A percentile compares a stretch with the other conserved stretches of the same genome.
These are phyloP conservation scores for Xylaria digitata DNA, from an alignment of 2,329 filamentous ascomycete genomes.

Conservation along the genomic window DNA sequence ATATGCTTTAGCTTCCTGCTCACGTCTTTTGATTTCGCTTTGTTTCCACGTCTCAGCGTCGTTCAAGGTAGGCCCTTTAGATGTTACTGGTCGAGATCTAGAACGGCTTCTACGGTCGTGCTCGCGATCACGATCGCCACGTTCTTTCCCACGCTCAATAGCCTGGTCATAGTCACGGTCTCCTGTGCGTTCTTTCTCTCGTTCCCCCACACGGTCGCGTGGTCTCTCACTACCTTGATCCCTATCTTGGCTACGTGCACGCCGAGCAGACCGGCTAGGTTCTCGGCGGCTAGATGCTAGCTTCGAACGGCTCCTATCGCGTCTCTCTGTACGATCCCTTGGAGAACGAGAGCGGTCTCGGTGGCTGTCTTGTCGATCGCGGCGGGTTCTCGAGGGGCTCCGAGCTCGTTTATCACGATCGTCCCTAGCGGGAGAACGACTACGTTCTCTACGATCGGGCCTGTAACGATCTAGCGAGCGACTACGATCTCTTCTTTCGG, in stretches of 20 bases:
- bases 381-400: constrained; percentile 44
- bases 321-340: constrained; percentile 46
- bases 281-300: constrained; percentile 42
- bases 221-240: constrained; percentile 41
- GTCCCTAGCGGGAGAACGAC: constrained; percentile 47
- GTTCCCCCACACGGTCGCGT: constrained; percentile 15
- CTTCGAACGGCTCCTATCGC: constrained; percentile 47
- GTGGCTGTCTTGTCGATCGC: constrained; percentile 42
- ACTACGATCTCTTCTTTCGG: constrained; percentile 44
- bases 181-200: constrained; percentile 40
- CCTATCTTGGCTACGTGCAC: constrained; percentile 41
- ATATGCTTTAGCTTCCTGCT: constrained; percentile 73
- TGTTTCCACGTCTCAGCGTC: constrained; percentile 67
- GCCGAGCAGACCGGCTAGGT: constrained; percentile 40
- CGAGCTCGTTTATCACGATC: constrained; percentile 48
- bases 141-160: constrained; percentile 39
- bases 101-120: constrained; percentile 55
- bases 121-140: constrained; percentile 39
- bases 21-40: constrained; percentile 70
- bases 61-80: constrained; percentile 58
- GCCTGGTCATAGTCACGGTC: constrained; percentile 45
- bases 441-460: constrained; percentile 47
- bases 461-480: constrained; percentile 48
- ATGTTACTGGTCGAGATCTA: constrained; percentile 57
- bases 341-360: constrained; percentile 50